Percentiles rank a stretch among this genome's conserved stretches.
These are phyloP conservation scores for Leucaena leucocephala DNA, from an alignment of 306 rosid species.

Conservation along the genomic window DNA sequence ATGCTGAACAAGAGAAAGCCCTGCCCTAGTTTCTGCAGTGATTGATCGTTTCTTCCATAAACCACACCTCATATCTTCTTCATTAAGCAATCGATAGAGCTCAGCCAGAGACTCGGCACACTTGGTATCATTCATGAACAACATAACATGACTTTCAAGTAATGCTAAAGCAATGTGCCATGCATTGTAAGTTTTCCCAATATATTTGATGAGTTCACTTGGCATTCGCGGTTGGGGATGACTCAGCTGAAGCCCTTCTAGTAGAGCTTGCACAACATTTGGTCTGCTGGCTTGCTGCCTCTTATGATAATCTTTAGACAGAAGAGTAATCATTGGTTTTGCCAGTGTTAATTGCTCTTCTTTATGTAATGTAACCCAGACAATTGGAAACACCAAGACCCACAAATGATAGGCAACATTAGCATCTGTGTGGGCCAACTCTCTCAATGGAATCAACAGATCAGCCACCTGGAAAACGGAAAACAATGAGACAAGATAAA, in stretches of 20 bases:
- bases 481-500: slow-evolving; percentile 17
- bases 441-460: slow-evolving; percentile 90
- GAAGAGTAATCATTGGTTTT: slow-evolving; percentile 92
- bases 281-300: slow-evolving; percentile 94
- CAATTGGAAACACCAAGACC: slow-evolving; percentile 99
- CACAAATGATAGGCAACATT: slow-evolving; percentile 98
- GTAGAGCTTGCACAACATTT: slow-evolving; percentile 97
- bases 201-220: slow-evolving; percentile 96
- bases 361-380: slow-evolving; percentile 94
- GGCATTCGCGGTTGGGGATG: slow-evolving; percentile 99
- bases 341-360: slow-evolving; percentile 95
- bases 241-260: slow-evolving; percentile 99
- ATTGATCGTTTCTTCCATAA: slow-evolving; percentile 92
- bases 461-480: slow-evolving; percentile 71
- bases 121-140: slow-evolving; percentile 85
- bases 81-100: slow-evolving; percentile 95
- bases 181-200: slow-evolving; percentile 96
- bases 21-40: slow-evolving; percentile 95
- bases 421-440: slow-evolving; percentile 94
- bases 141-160: slow-evolving; percentile 94
- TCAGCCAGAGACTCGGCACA: slow-evolving; percentile 95
- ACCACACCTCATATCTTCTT: slow-evolving; percentile 99
- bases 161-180: slow-evolving; percentile 97
- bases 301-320: slow-evolving; percentile 94
- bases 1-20: slow-evolving; percentile 98